A percentile compares a stretch with the other conserved stretches of the same genome.
Evolutionary conservation across 306 rosid species (phyloP).

Genomic region (Fragaria iinumae): DNA sequence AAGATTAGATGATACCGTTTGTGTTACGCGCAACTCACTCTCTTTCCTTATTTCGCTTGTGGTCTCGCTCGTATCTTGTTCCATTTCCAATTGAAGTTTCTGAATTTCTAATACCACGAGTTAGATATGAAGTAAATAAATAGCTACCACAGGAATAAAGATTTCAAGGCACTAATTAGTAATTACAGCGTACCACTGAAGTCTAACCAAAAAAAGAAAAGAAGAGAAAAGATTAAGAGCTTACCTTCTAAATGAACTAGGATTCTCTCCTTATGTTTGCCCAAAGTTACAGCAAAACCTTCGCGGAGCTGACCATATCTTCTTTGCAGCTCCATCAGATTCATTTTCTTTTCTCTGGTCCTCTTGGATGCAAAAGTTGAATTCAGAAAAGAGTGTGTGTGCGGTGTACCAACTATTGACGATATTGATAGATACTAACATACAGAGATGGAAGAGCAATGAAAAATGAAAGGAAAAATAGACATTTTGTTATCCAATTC

Average conservation of each 20-base stretch:
- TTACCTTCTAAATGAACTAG: neutral
- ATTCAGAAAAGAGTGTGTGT: neutral
- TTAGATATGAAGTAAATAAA: neutral
- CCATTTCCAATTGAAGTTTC: slow-evolving; percentile 3
- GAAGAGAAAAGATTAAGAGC: neutral
- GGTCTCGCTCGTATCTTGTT: neutral
- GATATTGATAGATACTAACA: neutral
- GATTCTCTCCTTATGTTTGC: slow-evolving; percentile 3
- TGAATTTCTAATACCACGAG: neutral
- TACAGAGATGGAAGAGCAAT: neutral
- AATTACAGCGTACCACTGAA: neutral
- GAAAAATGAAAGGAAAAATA: neutral
- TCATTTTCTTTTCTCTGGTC: neutral
- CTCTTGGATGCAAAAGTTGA: neutral
- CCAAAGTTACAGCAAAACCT: neutral
- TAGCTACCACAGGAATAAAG: neutral
- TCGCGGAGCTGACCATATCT: neutral
- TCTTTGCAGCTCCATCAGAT: neutral
- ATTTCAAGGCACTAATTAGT: neutral
- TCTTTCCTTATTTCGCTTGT: neutral
- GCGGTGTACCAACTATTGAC: neutral
- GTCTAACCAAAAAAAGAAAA: neutral
- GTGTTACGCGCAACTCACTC: neutral
- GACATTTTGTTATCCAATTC: neutral
- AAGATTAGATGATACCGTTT: neutral